A percentile compares a stretch with the other conserved stretches of the same genome.
These are phyloP conservation scores for Boletus sp. DNA, from an alignment of 768 basidiomycete species.

Conservation along the genomic window DNA sequence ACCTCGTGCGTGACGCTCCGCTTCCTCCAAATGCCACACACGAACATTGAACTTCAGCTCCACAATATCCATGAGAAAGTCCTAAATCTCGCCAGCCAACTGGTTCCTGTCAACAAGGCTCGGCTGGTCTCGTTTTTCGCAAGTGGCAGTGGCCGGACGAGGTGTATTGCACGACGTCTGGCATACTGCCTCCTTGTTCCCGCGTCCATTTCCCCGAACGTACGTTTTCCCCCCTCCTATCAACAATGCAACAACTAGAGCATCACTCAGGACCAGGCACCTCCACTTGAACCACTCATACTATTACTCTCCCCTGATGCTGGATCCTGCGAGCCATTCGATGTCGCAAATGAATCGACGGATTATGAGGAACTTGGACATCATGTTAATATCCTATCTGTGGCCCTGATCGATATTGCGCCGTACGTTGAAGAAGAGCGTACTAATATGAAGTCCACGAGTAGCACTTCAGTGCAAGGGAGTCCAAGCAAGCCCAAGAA, in stretches of 20 bases:
- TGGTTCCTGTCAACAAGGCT: constrained; percentile 49
- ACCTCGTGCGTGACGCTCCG: constrained; percentile 18
- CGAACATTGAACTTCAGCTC: constrained; percentile 39
- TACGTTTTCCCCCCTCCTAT: constrained; percentile 7
- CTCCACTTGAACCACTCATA: constrained; percentile 49
- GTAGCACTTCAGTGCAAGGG: constrained; percentile 12
- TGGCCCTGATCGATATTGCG: constrained; percentile 56
- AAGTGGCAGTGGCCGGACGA: constrained; percentile 45
- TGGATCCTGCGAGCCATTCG: constrained; percentile 46
- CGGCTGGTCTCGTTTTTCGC: constrained; percentile 49
- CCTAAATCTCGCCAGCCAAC: constrained; percentile 35
- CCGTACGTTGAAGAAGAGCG: constrained; percentile 53
- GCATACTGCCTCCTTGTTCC: constrained; percentile 39
- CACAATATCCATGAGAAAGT: constrained; percentile 43
- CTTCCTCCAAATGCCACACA: neutral
- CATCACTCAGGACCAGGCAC: constrained; percentile 41
- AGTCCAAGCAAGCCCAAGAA: constrained; percentile 31
- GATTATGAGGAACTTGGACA: constrained; percentile 61
- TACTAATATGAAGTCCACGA: constrained; percentile 5
- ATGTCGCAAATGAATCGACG: constrained; percentile 48
- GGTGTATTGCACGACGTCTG: constrained; percentile 55
- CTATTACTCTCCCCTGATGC: constrained; percentile 45
- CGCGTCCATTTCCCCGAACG: constrained; percentile 1
- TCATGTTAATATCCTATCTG: constrained; percentile 53
- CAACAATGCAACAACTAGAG: neutral